Evolutionary conservation across 1,139 yeast species (phyloP), one percentile per base, ranked within the genome.

Genomic region (Kurtzmaniella quercitrusa): DNA sequence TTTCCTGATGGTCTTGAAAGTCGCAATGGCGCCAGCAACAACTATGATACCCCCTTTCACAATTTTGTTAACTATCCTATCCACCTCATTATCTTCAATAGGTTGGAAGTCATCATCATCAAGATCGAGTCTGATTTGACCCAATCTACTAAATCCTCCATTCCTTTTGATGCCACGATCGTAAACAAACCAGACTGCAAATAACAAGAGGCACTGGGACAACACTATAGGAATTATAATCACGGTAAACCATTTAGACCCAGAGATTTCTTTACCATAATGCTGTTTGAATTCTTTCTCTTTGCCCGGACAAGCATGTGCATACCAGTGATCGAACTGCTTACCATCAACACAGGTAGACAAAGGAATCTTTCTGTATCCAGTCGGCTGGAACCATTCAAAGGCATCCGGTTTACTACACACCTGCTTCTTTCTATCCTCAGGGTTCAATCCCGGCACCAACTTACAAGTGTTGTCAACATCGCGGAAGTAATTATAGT

Each of bases 281-380:
- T 75, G 68, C 40, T 76, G 66, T 42, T 75, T 69, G 59, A 80
- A 90, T 53, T 88, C 85, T 15, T 67, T 62, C 51, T 84, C 81
- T 55, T 83, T 86, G 1, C 98, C 98, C 2, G 98, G 98, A 63
- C 99, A 93, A 23, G 93, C 76, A 46, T 75, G 75, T 3, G 86
- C 75, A n/a, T 69, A 69, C 66, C 81, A 76, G 15, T 76, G 72
- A 57, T 88, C 98, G 48, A 87, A 76, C 39, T 60, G 51, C 44
- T 63, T 59, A 12, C 79, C 79, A 3, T 73, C 76, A 21, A 52
- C 64, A 59, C 79, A 73, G 1, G 77, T 70, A 1, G 75, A 68
- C 23, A 71, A 53, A 4, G 77, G 75, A 37, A 73, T 63, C 46
- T 65, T 70, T 48, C 79, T 63, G 53, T 73, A 73, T 0, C 78